phyloP scores from a whole-genome alignment of 2,329 filamentous ascomycete species.

The Rhynchosporium secalis region DNA sequence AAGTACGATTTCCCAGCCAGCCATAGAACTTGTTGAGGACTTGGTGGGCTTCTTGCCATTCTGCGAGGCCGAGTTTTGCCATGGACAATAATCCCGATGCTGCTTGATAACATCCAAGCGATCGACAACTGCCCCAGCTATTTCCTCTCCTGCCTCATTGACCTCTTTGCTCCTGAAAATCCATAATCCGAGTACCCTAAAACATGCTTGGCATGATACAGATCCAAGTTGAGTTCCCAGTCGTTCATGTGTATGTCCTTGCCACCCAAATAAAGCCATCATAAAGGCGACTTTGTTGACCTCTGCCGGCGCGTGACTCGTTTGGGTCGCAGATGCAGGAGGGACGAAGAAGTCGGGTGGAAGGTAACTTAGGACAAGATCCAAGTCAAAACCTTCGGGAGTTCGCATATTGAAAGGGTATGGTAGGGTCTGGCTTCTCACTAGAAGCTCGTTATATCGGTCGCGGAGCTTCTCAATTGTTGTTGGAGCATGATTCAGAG shows the following conservation, averaged over 20 bases:
- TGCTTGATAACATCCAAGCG: constrained; percentile 68
- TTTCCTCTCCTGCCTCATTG: constrained; percentile 51
- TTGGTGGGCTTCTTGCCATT: constrained; percentile 43
- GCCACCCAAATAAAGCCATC: constrained; percentile 75
- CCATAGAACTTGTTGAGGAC: constrained; percentile 38
- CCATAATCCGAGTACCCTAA: constrained; percentile 88
- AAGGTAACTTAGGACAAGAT: constrained; percentile 51
- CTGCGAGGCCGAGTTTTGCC: constrained; percentile 67
- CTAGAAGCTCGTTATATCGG: constrained; percentile 65
- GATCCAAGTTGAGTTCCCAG: constrained; percentile 42
- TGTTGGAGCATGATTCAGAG: constrained; percentile 60
- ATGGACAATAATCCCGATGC: constrained; percentile 83
- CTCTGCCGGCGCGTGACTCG: constrained; percentile 12
- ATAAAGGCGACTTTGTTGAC: constrained; percentile 64
- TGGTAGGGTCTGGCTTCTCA: constrained; percentile 56
- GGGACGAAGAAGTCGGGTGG: constrained; percentile 55
- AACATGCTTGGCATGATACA: constrained; percentile 75
- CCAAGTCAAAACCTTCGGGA: constrained; percentile 53
- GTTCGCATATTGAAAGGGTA: constrained; percentile 60
- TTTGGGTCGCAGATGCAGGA: background rate
- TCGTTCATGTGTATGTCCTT: constrained; percentile 47
- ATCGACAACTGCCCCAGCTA: constrained; percentile 60
- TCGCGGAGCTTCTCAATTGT: constrained; percentile 59
- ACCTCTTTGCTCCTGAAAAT: constrained; percentile 81
- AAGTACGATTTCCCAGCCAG: constrained; percentile 57